Evolutionary conservation across 306 rosid species (phyloP), one percentile per base, ranked within the genome.

Genomic region (Rosa rugosa): DNA sequence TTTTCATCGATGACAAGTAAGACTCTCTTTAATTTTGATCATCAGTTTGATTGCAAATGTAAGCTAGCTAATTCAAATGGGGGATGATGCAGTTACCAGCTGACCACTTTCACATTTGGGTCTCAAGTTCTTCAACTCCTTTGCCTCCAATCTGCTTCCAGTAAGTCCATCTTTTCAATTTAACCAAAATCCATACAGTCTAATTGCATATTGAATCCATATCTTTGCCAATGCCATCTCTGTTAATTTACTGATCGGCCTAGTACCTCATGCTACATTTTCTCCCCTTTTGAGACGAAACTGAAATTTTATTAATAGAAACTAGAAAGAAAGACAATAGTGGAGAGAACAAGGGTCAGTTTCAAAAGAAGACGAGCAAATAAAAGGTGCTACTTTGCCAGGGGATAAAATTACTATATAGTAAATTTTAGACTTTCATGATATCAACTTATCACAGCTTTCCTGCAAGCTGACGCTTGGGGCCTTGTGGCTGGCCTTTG

Each of bases 111-210:
- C 81, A 86, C 91, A 11, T 94, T 92, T 76, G 98, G 97, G 14
- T 92, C 97, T 81, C 94, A 88, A 79, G 85, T 83, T 7, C 83
- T 94, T 77, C 80, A 91, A 73, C 93, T 90, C 66, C 86, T 86
- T 56, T 94, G 97, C 78, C 93, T 92, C 45, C 92, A 88, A 25
- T 87, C 97, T 66, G 98, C 97, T 84, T 94, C 97, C 18, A 92
- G 97, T 94, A 83, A 87, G 95, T 9, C 63, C 25, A n/a, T 2
- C 22, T 7, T 3, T 54, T 54, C 2, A 8, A 9, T 7, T 53
- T 17, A 18, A 53, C 59, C 59, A 0, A 5, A 17, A 53, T 16
- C 18, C n/a, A 18, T 17, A 20, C 31, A 3, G 31, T 57, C 10
- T 8, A 9, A 5, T 56, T 56, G 23, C 10, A 1, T 23, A 56